A percentile compares a stretch with the other conserved stretches of the same genome.
phyloP scores from a whole-genome alignment of 2,329 filamentous ascomycete species.

The Arthroderma sp. region DNA sequence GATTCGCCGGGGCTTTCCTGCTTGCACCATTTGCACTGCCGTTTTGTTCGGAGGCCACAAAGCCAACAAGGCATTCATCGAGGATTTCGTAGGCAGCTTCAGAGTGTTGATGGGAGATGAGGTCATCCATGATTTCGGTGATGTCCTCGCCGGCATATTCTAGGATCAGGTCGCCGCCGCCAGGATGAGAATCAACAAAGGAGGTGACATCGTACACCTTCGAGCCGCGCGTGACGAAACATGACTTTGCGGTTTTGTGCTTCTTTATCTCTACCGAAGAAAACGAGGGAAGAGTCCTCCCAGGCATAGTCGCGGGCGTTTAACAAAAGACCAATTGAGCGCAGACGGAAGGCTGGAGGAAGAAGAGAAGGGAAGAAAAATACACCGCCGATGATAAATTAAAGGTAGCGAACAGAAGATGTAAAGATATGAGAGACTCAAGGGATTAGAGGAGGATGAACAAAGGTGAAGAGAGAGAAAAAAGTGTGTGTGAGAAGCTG shows the following conservation, averaged over 20 bases:
- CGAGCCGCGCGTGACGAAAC: constrained; percentile 79
- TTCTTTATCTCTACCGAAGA: constrained; percentile 65
- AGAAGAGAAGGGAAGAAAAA: too few relatives aligned
- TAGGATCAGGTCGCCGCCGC: constrained; percentile 74
- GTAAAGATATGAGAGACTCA: too few relatives aligned
- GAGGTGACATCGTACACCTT: constrained; percentile 93
- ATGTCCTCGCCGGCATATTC: constrained; percentile 86
- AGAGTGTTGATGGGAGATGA: constrained; percentile 69
- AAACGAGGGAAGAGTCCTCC: constrained; percentile 69
- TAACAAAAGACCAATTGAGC: not conserved
- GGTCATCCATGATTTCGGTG: constrained; percentile 66
- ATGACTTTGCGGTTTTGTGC: constrained; percentile 69
- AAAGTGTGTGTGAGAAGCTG: too few relatives aligned
- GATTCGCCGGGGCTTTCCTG: constrained; percentile 13
- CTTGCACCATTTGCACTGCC: constrained; percentile 15
- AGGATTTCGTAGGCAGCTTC: constrained; percentile 94
- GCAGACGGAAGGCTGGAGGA: too few relatives aligned
- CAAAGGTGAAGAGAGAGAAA: too few relatives aligned
- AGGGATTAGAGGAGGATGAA: too few relatives aligned
- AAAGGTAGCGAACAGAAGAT: too few relatives aligned
- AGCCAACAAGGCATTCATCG: constrained; percentile 74
- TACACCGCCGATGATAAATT: too few relatives aligned
- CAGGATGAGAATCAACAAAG: constrained; percentile 82
- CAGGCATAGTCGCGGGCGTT: constrained; percentile 51
- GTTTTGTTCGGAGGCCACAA: constrained; percentile 51